Evolutionary conservation across 495 filamentous ascomycete genomes (phyloP).

Genomic region (Cercophora sp.): DNA sequence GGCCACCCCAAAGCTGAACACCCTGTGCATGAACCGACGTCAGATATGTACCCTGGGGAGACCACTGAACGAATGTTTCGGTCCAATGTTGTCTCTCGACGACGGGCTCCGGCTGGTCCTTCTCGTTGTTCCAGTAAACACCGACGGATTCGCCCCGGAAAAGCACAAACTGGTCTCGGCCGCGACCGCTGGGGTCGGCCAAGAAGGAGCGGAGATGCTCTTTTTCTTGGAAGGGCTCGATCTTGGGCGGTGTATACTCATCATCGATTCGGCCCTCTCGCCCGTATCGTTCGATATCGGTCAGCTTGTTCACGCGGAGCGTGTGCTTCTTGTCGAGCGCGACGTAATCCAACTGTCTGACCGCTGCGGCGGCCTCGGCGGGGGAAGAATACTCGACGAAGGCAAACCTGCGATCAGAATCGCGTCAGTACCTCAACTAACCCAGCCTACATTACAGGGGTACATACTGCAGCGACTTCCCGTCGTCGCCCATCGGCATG

Average conservation of each 20-base stretch:
- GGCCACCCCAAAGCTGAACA: slow-evolving; percentile 93
- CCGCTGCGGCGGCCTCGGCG: slow-evolving; percentile 82
- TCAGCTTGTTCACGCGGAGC: slow-evolving; percentile 92
- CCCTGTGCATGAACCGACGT: slow-evolving; percentile 92
- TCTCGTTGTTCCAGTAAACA: slow-evolving; percentile 97
- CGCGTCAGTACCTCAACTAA: neutral
- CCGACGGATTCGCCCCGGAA: slow-evolving; percentile 85
- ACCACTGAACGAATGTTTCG: slow-evolving; percentile 96
- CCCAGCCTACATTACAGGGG: neutral
- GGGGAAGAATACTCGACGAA: slow-evolving; percentile 96
- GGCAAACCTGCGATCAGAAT: slow-evolving; percentile 58
- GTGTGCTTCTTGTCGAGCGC: slow-evolving; percentile 95
- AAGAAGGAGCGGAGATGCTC: slow-evolving; percentile 95
- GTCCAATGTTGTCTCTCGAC: slow-evolving; percentile 94
- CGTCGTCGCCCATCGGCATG: slow-evolving; percentile 85
- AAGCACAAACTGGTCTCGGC: slow-evolving; percentile 91
- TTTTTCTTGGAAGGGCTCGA: slow-evolving; percentile 80
- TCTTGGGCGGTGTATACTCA: slow-evolving; percentile 71
- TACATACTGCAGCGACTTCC: slow-evolving; percentile 73
- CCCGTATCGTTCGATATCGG: slow-evolving; percentile 94
- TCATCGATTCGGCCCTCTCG: slow-evolving; percentile 90
- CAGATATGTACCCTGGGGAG: slow-evolving; percentile 87
- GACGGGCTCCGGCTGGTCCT: slow-evolving; percentile 78
- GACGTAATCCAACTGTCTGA: slow-evolving; percentile 75
- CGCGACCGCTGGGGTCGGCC: slow-evolving; percentile 75